Conservation (phyloP, 495 filamentous ascomycete genomes). For the Cercophora samala region DNA sequence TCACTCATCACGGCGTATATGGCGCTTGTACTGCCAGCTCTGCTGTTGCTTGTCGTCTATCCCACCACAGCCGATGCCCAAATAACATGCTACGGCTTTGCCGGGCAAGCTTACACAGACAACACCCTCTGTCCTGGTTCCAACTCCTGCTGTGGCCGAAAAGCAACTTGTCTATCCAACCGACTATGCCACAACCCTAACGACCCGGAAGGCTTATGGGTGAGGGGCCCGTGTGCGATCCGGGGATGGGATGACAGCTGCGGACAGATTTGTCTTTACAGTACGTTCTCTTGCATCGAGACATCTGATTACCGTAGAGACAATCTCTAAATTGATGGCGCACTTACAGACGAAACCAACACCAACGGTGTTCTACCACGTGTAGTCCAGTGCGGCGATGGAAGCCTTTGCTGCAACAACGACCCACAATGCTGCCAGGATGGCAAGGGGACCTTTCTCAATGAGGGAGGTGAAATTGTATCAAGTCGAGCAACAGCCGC, state of each 20-base stretch:
- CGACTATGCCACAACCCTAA: constrained; percentile 23
- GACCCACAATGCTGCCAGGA: constrained; percentile 27
- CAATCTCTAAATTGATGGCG: not conserved
- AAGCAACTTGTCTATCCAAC: constrained; percentile 24
- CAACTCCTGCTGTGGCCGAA: constrained; percentile 25
- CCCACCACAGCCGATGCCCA: not conserved
- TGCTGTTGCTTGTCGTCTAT: not conserved
- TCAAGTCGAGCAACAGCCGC: constrained; percentile 10
- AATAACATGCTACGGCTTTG: constrained; percentile 20
- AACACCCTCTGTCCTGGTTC: constrained; percentile 24
- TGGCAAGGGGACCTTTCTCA: constrained; percentile 27
- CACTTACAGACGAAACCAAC: constrained; percentile 11
- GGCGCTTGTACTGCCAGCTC: not conserved
- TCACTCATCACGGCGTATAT: not conserved
- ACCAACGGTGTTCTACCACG: constrained; percentile 22
- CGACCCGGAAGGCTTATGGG: constrained; percentile 18
- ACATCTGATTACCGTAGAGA: not conserved
- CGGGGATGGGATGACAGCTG: constrained; percentile 24
- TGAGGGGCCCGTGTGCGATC: constrained; percentile 27
- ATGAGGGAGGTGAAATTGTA: constrained; percentile 22
- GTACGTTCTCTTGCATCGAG: constrained; percentile 14
- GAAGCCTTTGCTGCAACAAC: constrained; percentile 33
- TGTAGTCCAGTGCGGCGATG: constrained; percentile 26
- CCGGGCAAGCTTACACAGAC: constrained; percentile 14
- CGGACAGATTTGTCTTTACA: constrained; percentile 32